Evolutionary conservation across 2,329 filamentous ascomycete genomes (phyloP), one percentile per base, ranked within the genome.

Genomic region (Exophiala oligosperma): DNA sequence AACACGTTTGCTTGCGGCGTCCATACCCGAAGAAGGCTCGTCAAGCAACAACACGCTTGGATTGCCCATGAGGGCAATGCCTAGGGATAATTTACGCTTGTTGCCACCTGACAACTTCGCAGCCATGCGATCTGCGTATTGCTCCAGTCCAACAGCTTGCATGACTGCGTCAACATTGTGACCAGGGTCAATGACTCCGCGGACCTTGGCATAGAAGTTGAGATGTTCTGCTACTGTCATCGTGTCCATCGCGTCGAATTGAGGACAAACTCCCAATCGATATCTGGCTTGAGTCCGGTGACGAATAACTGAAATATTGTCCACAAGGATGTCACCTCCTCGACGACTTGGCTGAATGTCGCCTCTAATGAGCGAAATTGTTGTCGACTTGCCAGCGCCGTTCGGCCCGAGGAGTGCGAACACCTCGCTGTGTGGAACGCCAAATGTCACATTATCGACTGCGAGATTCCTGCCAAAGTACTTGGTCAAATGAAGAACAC

Each of bases 161-260:
- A 96, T 79, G 3, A 96, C 85, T 29, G 89, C 86, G 1, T 79
- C 76, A 1, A 96, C 91, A 65, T 96, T 95, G 72, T 91, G 83
- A 17, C 87, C 79, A 1, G 94, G 79, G 63, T 93, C 83, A 0
- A 82, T 73, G 7, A 97, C 87, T 37, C 93, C 92, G 11, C 92
- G 85, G 9, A 93, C 85, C 49, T 87, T 84, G 4, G 92, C 93
- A 71, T 97, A 97, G 76, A 97, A 96, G 50, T 82, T 78, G 2
- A 97, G 80, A 67, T 96, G 92, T 70, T 97, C 92, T 1, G 85
- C 77, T 0, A 95, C 91, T 0, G 92, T 95, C 90, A 97, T 92
- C 53, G 87, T 83, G 72, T 97, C 93, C 77, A 96, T 88, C 7
- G 92, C 92, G 69, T 92, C 89, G 65, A 89, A 88, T 72, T 92